phyloP scores from a whole-genome alignment of 805 yeast species.

The Candida arabinofermentans region DNA sequence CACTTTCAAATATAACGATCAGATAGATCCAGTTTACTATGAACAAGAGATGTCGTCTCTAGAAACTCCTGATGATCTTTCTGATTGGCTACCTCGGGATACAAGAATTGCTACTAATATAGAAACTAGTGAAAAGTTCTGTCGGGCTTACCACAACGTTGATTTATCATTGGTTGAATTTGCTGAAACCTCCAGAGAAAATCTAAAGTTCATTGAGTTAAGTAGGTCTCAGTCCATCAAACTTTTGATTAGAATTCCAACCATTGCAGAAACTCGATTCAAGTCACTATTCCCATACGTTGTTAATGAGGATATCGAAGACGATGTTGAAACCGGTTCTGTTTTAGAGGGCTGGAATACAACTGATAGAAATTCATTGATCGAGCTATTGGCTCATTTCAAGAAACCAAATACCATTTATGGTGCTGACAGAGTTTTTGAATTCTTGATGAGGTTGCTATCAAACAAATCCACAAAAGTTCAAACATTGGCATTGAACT shows the following conservation, averaged over 20 bases:
- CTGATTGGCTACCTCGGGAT: conserved; percentile 43
- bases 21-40: conserved; percentile 16
- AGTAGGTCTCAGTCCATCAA: conserved; percentile 55
- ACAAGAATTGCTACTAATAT: conserved; percentile 41
- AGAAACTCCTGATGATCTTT: conserved; percentile 9
- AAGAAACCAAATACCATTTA: conserved; percentile 54
- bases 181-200: conserved; percentile 35
- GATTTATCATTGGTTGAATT: conserved; percentile 35
- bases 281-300: conserved; percentile 55
- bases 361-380: conserved; percentile 51
- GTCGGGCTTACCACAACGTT: conserved; percentile 32
- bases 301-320: conserved; percentile 33
- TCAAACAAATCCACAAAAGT: conserved; percentile 57
- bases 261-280: conserved; percentile 64
- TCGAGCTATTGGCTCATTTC: conserved; percentile 63
- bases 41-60: conserved; percentile 11
- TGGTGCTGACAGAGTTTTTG: conserved; percentile 49
- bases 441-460: conserved; percentile 50
- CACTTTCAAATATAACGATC: conserved; percentile 15
- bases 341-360: conserved; percentile 24
- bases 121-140: conserved; percentile 23
- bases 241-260: conserved; percentile 55
- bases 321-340: conserved; percentile 26
- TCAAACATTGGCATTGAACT: conserved; percentile 70
- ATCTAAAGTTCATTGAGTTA: conserved; percentile 37